Evolutionary conservation across 441 rosid genomes (phyloP).

Genomic region (Metrosideros polymorpha): DNA sequence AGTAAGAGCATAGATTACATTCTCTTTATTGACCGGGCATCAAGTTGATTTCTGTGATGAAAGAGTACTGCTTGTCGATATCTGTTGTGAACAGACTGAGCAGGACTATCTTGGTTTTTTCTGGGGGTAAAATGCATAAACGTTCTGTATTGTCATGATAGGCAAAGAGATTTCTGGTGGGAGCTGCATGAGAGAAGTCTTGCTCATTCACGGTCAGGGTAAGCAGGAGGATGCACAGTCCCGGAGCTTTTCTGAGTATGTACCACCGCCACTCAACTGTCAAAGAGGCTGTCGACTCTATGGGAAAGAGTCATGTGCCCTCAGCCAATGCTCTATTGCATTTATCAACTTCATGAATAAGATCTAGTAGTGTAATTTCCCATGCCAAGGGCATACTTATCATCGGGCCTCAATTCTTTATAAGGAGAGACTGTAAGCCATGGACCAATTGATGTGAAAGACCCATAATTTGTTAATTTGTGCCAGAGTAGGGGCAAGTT

Average conservation of each 20-base stretch:
- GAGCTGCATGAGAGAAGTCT: conserved; percentile 25
- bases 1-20: conserved; percentile 23
- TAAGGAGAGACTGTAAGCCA: background rate
- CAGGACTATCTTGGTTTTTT: background rate
- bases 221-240: background rate
- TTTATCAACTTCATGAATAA: background rate
- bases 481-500: background rate
- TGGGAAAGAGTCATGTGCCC: too few relatives aligned
- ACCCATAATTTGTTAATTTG: background rate
- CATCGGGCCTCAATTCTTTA: background rate
- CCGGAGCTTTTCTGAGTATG: background rate
- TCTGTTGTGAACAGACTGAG: background rate
- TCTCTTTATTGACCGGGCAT: background rate
- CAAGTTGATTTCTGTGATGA: background rate
- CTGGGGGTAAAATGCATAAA: background rate
- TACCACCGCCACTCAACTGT: background rate
- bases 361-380: background rate
- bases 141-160: conserved; percentile 19
- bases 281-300: background rate
- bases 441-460: background rate
- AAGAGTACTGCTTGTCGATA: background rate
- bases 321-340: conserved; percentile 4
- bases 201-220: background rate
- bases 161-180: conserved; percentile 63
- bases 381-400: background rate